Evolutionary conservation across 305 asterid species (phyloP).

Genomic region (Fraxinus sp.): DNA sequence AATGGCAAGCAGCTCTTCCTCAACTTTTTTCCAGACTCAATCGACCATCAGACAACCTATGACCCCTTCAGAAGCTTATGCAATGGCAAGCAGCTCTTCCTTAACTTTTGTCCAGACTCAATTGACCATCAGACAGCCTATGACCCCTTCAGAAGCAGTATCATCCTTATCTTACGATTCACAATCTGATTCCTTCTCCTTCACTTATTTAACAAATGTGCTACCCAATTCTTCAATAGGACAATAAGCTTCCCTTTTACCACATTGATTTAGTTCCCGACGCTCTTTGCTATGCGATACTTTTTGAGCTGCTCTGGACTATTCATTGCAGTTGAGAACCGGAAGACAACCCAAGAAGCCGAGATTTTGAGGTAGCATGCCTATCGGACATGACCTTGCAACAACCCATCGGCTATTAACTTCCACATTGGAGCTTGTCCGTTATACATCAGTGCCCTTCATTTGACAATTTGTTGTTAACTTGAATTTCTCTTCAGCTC

Average conservation of each 20-base stretch:
- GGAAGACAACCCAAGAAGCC: conserved; percentile 65
- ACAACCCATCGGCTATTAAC: conserved; percentile 47
- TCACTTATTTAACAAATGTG: conserved; percentile 30
- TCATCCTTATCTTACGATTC: conserved; percentile 13
- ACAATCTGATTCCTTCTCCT: conserved; percentile 25
- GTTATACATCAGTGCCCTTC: conserved; percentile 28
- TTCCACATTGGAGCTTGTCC: conserved; percentile 10
- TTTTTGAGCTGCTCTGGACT: conserved; percentile 23
- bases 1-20: conserved; percentile 50
- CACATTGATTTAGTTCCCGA: conserved; percentile 22
- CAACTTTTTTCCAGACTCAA: neutral
- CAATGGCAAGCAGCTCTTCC: conserved; percentile 51
- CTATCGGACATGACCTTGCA: conserved; percentile 72
- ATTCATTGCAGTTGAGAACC: conserved; percentile 40
- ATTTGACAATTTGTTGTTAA: conserved; percentile 26
- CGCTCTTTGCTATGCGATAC: conserved; percentile 22
- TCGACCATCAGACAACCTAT: too few relatives aligned
- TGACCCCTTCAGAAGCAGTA: neutral
- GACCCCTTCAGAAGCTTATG: conserved; percentile 17
- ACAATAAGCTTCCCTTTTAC: conserved; percentile 55
- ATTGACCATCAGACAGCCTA: too few relatives aligned
- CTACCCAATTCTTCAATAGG: conserved; percentile 33
- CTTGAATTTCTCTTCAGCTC: conserved; percentile 56
- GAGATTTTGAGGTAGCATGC: conserved; percentile 60
- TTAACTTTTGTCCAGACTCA: neutral